Percentiles rank a stretch among this genome's conserved stretches.
Conservation (phyloP, 2,329 filamentous ascomycete genomes). For the Claviceps arundinis region DNA sequence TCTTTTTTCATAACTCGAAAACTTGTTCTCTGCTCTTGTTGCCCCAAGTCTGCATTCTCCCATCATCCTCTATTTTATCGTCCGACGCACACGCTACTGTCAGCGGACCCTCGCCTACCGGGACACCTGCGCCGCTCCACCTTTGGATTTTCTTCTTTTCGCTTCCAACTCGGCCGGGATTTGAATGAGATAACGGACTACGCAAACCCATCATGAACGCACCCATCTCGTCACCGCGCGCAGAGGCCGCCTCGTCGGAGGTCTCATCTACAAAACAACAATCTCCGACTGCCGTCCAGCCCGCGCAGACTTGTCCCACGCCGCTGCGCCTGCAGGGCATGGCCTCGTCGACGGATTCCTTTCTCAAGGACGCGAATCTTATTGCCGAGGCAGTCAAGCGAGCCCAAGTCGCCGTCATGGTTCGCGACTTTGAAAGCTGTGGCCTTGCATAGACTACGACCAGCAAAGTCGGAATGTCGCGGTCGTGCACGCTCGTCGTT, state of each 20-base stretch:
- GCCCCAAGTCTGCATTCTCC: too few species aligned
- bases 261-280: constrained; percentile 16
- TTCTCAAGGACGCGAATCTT: constrained; percentile 70
- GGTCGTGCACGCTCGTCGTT: background rate
- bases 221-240: constrained; percentile 4
- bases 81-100: background rate
- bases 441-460: constrained; percentile 29
- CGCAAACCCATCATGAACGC: constrained; percentile 3
- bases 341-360: constrained; percentile 37
- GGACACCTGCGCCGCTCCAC: background rate
- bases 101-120: background rate
- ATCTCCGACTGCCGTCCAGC: constrained; percentile 14
- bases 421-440: constrained; percentile 71
- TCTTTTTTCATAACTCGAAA: background rate
- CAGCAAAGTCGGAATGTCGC: background rate
- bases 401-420: constrained; percentile 78
- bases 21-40: too few species aligned
- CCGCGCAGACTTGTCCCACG: constrained; percentile 10
- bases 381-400: constrained; percentile 87
- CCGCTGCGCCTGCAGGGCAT: constrained; percentile 18
- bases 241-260: constrained; percentile 9
- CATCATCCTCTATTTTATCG: too few species aligned
- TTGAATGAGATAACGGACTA: background rate
- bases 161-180: too few species aligned
- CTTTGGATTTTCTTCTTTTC: background rate